Conservation (phyloP, 768 basidiomycete species). For the Rhodotorula kratochvilovae region DNA sequence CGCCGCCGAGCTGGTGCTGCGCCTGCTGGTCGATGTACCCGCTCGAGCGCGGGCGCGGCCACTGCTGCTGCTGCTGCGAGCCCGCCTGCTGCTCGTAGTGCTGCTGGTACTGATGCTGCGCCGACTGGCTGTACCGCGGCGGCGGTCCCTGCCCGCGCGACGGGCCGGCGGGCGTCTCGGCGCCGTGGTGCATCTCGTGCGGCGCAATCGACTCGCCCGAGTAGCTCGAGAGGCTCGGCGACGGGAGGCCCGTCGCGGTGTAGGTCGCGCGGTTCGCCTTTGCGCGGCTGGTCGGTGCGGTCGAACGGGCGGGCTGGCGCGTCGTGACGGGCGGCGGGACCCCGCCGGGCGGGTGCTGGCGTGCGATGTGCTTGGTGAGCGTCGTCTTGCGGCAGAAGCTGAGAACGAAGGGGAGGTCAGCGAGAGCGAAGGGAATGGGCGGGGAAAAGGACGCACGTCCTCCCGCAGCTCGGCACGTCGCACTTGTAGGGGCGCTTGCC, state of each 20-base stretch:
- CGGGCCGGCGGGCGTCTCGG: no score
- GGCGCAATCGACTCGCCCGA: no score
- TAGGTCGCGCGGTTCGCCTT: not conserved
- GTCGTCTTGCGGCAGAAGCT: conserved; percentile 50
- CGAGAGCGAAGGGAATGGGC: not conserved
- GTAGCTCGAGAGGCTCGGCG: no score
- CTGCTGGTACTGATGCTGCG: no score
- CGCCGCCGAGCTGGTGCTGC: not conserved
- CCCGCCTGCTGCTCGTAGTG: no score
- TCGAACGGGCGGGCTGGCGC: not conserved
- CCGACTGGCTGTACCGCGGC: no score
- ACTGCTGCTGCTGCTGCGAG: no score
- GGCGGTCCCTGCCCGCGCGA: no score
- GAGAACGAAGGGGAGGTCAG: not conserved
- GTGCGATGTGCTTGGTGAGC: conserved; percentile 48
- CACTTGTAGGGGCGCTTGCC: conserved; percentile 49
- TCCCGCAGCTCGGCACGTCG: conserved; percentile 41
- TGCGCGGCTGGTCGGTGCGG: not conserved
- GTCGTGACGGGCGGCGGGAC: not conserved
- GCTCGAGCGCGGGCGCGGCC: no score
- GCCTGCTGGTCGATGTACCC: not conserved
- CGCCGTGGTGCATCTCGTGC: no score
- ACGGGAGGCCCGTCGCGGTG: no score
- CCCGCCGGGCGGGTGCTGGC: conserved; percentile 42
- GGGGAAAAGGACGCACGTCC: conserved; percentile 35